Base-by-base conservation (phyloP, 108 stramenopile species). In the Seminavis robusta region DNA sequence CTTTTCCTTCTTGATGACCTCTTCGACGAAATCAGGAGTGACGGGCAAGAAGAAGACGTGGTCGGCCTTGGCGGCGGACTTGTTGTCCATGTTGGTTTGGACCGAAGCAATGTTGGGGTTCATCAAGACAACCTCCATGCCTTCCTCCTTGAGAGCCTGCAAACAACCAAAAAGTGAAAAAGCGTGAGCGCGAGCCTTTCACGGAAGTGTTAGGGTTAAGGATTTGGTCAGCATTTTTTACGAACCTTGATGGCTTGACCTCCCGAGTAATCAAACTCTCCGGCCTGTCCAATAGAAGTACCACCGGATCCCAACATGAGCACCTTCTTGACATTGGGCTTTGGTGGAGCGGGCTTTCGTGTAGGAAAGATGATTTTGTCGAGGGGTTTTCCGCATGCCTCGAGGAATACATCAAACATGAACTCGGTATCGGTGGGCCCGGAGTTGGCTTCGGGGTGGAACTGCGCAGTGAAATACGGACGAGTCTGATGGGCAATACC, bases 51-150 rank as follows among this genome's bases (percentile, higher is more conserved):
- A 98, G 82, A 84, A 98, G 4, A 95, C 90, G 65, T 94, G 91
- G 61, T 99, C 98, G 40, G 80, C 84, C 65, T 68, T 85, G 69
- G 59, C 62, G 17, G 52, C 47, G 46, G 82, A 81, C 70, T 93
- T 90, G 65, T 81, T 66, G 75, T 96, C 96, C 73, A 94, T 83
- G 78, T 96, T 96, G 51, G 98, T 99, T 69, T 99, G 98, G 17
- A 99, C 98, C 29, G 96, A 94, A 23, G 98, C 98, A 62, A 99
- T 99, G 78, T 99, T 99, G 47, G 98, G 98, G 81, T 99, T 99
- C 95, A 99, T 99, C 23, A 99, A 76, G 33, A 99, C 81, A 61
- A 97, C 96, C 71, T 99, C 92, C 46, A 83, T 72, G 48, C 98
- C 98, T 81, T 97, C 98, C 60, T 99, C 98, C 71, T 99, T 98